Conservation (phyloP, 139 green algal species). For the Micractinium conductrix region DNA sequence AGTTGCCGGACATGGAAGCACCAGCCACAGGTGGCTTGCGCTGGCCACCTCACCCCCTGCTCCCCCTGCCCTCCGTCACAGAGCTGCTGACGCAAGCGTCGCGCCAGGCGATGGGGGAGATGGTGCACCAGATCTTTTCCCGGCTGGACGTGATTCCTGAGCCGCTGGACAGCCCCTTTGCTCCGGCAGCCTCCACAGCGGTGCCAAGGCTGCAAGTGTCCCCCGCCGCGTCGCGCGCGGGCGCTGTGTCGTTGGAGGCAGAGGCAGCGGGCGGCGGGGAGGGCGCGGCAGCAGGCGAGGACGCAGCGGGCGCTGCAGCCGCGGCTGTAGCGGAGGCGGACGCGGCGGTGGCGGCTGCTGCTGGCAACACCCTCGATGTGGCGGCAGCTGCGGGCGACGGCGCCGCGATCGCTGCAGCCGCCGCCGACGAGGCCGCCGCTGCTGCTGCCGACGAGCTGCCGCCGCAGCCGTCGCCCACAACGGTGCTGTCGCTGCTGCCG, state of each 20-base stretch:
- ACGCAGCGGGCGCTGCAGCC: no score
- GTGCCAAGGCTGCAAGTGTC: slow-evolving; percentile 28
- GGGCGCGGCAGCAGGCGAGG: neutral
- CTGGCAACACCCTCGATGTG: neutral
- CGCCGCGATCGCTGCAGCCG: neutral
- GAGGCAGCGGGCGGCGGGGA: neutral
- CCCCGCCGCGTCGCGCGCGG: neutral
- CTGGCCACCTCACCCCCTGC: neutral
- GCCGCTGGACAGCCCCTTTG: slow-evolving; percentile 15
- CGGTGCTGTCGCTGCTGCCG: slow-evolving; percentile 17
- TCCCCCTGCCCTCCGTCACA: neutral
- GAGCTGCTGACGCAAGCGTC: slow-evolving; percentile 76
- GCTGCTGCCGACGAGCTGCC: neutral
- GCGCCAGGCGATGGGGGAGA: slow-evolving; percentile 63
- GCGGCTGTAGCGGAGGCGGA: neutral
- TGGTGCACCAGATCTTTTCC: slow-evolving; percentile 68
- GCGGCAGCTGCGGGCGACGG: neutral
- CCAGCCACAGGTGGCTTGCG: neutral
- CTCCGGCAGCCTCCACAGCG: neutral
- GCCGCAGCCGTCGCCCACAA: neutral
- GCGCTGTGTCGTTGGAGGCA: neutral
- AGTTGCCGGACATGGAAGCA: neutral
- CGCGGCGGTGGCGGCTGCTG: neutral
- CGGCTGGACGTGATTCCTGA: slow-evolving; percentile 49
- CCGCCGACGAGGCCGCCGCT: neutral